These are phyloP conservation scores for Chytridiales sp. DNA, from an alignment of 371 early-diverging fungal genomes.

Conservation along the genomic window DNA sequence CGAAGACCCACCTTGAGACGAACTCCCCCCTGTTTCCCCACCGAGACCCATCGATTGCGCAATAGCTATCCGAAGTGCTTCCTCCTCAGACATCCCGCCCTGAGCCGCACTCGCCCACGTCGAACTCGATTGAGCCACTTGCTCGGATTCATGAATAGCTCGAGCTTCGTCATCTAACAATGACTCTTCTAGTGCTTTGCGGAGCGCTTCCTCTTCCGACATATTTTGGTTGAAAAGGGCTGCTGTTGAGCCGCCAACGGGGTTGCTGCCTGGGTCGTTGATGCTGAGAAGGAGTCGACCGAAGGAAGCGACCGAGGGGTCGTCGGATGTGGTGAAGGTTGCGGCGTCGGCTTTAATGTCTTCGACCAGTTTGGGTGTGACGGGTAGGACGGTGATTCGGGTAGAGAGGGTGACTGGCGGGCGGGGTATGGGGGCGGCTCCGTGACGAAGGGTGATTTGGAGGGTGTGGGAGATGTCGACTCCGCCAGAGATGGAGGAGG, in stretches of 20 bases:
- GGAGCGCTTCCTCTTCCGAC: conserved; percentile 15
- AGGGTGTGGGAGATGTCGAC: conserved; percentile 8
- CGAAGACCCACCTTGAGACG: background rate
- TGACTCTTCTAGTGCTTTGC: background rate
- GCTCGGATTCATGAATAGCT: conserved; percentile 6
- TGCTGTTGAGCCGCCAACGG: no score
- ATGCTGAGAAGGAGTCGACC: conserved; percentile 5
- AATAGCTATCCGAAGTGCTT: conserved; percentile 5
- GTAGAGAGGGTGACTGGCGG: background rate
- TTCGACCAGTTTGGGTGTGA: conserved; percentile 2
- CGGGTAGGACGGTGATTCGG: conserved; percentile 2
- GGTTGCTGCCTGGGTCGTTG: no score
- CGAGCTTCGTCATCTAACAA: conserved; percentile 8
- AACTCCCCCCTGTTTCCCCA: background rate
- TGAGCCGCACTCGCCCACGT: no score
- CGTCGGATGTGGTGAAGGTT: background rate
- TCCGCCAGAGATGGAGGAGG: conserved; percentile 8
- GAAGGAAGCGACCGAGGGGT: background rate
- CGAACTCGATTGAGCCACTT: no score
- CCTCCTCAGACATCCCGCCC: conserved; percentile 4
- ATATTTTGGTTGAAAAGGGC: no score
- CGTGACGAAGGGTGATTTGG: conserved; percentile 2
- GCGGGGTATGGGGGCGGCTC: conserved; percentile 1
- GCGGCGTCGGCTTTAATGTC: background rate
- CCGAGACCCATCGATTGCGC: background rate